Base-by-base conservation (phyloP, 148 eudicot species). In the Nepenthes mirabilis region DNA sequence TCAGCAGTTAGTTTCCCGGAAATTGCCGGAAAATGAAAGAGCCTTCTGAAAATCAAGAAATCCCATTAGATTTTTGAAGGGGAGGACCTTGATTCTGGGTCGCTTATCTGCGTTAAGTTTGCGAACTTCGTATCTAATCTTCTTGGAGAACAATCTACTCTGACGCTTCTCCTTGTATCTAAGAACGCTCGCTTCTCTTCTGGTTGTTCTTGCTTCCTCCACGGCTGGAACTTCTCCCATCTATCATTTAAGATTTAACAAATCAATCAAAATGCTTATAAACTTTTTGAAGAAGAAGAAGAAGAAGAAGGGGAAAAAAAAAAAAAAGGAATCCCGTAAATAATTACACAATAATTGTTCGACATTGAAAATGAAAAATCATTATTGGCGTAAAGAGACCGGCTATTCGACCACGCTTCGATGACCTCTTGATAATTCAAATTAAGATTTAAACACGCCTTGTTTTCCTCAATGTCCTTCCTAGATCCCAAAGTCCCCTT, bases 341-440 rank as follows among this genome's bases (percentile, higher is more conserved):
- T 49, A 75, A 80, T 70, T 55, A 81, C 80, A 73, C 73, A 78
- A 69, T 55, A 34, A 57, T 63, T 61, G 40, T 65, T 72, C 9
- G 68, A 14, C 14, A n/a, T 11, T 2, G 52, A 49, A n/a, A n/a
- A 5, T 11, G n/a, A 6, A 49, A 49, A n/a, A 49, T 49, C 14
- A 11, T 49, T 49, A 12, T 49, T 12, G 1, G 79, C 71, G 52
- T 69, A 63, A 61, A 61, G 79, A 13, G 81, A 51, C 55, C 80
- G 68, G 3, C 76, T 66, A 40, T 70, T 70, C 33, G 78, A 78
- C 86, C 86, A 78, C 23, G 86, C 82, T 65, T 78, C 74, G 55
- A 78, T 66, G 14, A 82, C 80, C 52, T 78, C 72, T 43, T 82
- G 72, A 70, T 75, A 75, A 60, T 78, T 82, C 78, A 82, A 68